phyloP scores from a whole-genome alignment of 108 stramenopile genomes.

The Hondaea fermentalgiana region DNA sequence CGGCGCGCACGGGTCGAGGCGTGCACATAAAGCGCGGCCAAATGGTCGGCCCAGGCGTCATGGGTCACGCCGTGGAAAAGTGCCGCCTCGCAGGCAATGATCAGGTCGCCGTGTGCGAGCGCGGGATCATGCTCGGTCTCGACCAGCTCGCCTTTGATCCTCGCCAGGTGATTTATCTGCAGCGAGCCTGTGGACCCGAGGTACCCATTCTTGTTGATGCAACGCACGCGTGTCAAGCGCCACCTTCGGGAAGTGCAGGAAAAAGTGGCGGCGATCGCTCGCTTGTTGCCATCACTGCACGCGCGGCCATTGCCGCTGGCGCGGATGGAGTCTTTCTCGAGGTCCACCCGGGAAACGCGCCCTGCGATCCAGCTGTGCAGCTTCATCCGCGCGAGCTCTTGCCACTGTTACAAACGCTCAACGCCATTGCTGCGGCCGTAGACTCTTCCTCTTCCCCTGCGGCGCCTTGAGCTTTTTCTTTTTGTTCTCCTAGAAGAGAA shows the following conservation, averaged over 20 bases:
- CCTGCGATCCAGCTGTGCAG: not conserved
- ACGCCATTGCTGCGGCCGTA: not conserved
- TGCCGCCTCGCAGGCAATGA: not conserved
- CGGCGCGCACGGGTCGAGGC: not conserved
- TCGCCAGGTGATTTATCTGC: not conserved
- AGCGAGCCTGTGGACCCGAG: not conserved
- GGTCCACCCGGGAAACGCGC: not conserved
- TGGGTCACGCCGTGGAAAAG: constrained; percentile 3
- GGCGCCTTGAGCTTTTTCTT: not conserved
- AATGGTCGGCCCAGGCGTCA: not conserved
- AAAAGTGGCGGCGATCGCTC: not conserved
- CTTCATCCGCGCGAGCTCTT: not conserved
- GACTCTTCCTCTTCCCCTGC: not conserved
- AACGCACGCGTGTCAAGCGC: not conserved
- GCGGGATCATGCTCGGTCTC: not conserved
- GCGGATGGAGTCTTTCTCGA: constrained; percentile 1
- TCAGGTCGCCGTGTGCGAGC: not conserved
- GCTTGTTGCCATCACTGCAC: not conserved
- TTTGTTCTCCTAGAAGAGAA: too few relatives aligned
- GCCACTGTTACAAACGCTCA: not conserved
- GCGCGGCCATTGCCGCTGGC: not conserved
- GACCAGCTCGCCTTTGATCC: not conserved
- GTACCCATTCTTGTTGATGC: not conserved
- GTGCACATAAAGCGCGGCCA: constrained; percentile 12
- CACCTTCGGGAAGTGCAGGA: not conserved